Conservation (phyloP, 169 alveolate genomes). For the Plasmodium coatneyi region DNA sequence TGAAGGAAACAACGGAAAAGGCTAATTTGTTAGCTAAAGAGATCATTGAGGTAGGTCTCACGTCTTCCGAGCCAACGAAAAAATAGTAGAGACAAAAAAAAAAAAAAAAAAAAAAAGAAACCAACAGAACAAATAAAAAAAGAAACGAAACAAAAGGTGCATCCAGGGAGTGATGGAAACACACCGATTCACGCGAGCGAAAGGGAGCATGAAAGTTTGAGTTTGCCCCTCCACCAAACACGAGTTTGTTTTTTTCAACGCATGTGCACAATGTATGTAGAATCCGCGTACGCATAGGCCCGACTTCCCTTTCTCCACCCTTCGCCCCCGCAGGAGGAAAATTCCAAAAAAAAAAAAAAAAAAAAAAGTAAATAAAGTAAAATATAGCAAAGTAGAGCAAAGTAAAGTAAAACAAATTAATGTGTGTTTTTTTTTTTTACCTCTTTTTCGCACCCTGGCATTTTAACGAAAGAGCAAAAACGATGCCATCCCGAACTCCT, state of each 20-base stretch:
- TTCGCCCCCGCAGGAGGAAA: constrained; percentile 37
- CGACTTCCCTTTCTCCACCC: neutral
- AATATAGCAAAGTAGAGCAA: neutral
- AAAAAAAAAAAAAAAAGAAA: neutral
- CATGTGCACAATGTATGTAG: neutral
- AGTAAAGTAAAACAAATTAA: neutral
- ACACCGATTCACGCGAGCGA: neutral
- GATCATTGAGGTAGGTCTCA: constrained; percentile 38
- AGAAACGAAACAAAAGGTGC: neutral
- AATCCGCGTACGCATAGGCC: neutral
- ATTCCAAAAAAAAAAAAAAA: constrained; percentile 47
- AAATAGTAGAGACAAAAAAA: neutral
- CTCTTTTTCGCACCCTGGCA: neutral
- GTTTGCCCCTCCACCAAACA: neutral
- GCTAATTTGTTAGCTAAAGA: constrained; percentile 48
- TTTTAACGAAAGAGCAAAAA: neutral
- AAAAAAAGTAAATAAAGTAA: constrained; percentile 32
- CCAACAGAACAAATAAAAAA: neutral
- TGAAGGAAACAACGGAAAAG: constrained; percentile 62
- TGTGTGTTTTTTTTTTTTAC: neutral
- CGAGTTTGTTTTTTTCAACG: neutral
- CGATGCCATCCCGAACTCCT: neutral
- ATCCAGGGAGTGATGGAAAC: neutral
- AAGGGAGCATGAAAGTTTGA: neutral
- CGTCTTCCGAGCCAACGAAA: neutral